Evolutionary conservation across 2,329 filamentous ascomycete species (phyloP), one percentile per base, ranked within the genome.

Genomic region (Talaromyces marneffei): DNA sequence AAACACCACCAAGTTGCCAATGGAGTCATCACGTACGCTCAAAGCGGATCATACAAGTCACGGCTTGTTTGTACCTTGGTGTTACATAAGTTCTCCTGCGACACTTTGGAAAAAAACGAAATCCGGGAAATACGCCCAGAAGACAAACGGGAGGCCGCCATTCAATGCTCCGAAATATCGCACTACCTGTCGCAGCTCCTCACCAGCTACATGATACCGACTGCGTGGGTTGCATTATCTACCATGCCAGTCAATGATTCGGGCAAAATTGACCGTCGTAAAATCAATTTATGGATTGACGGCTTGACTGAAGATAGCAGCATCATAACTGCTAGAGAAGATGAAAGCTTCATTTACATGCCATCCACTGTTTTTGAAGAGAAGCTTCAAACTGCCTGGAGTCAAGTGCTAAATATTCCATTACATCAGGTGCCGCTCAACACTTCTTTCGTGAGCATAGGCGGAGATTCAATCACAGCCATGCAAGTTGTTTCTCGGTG

Each of bases 1-100:
- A 74, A 74, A 61, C 71, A 73, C 55, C 71, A 69, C 0, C 75
- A 77, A 59, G 74, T 78, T 55, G n/a, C n/a, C n/a, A n/a, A n/a
- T n/a, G n/a, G n/a, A n/a, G n/a, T n/a, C n/a, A n/a, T n/a, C n/a
- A n/a, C n/a, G n/a, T n/a, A n/a, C n/a, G n/a, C n/a, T n/a, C n/a
- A 78, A 78, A 60, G 37, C 77, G 5, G 71, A 73, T 9, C 76
- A 76, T 33, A 33, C 27, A 55, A 55, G 35, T 18, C 27, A 4
- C 29, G 52, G 2, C 29, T 37, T 35, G 33, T 37, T 1, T 35
- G 52, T 12, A 20, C 12, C n/a, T n/a, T 33, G 16, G 35, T 37
- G 16, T 33, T 37, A 27, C 18, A 16, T 55, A 10, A n/a, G n/a
- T n/a, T n/a, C 52, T 20, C 29, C 25, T 16, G 7, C n/a, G 29